A percentile compares a stretch with the other conserved stretches of the same genome.
phyloP scores from a whole-genome alignment of 2,329 filamentous ascomycete genomes.

The Intubia oerlemansii region DNA sequence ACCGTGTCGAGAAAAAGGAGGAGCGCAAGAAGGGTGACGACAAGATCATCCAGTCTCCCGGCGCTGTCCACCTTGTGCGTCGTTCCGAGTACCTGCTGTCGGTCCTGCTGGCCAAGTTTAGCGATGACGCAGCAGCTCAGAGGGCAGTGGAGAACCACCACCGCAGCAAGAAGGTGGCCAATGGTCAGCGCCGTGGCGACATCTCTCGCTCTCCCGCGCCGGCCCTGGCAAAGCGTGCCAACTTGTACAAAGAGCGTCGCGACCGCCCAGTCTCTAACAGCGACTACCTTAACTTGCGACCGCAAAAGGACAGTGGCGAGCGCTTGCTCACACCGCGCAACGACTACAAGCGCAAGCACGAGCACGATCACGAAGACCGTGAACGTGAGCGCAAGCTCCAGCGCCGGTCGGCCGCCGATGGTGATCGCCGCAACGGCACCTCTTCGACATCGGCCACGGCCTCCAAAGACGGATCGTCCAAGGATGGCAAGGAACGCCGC shows the following conservation, averaged over 20 bases:
- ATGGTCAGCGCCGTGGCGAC: constrained; percentile 38
- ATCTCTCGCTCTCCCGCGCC: constrained; percentile 45
- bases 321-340: constrained; percentile 20
- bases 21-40: constrained; percentile 63
- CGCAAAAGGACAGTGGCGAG: constrained; percentile 14
- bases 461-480: constrained; percentile 12
- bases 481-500: constrained; percentile 19
- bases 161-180: constrained; percentile 72
- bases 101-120: constrained; percentile 75
- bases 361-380: constrained; percentile 26
- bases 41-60: constrained; percentile 74
- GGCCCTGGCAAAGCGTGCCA: constrained; percentile 23
- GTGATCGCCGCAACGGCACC: constrained; percentile 11
- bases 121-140: constrained; percentile 52
- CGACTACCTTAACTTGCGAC: constrained; percentile 9
- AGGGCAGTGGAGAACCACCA: constrained; percentile 80
- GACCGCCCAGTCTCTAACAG: constrained; percentile 17
- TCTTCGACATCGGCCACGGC: constrained; percentile 9
- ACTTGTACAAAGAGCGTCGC: constrained; percentile 23
- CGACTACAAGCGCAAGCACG: constrained; percentile 40
- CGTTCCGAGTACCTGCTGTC: constrained; percentile 88
- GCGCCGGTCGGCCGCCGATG: constrained; percentile 6
- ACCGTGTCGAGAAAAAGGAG: constrained; percentile 94
- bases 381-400: constrained; percentile 21
- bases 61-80: constrained; percentile 90